Evolutionary conservation across 1,284 basidiomycete genomes (phyloP).

Genomic region (Phaffia rhodozyma): DNA sequence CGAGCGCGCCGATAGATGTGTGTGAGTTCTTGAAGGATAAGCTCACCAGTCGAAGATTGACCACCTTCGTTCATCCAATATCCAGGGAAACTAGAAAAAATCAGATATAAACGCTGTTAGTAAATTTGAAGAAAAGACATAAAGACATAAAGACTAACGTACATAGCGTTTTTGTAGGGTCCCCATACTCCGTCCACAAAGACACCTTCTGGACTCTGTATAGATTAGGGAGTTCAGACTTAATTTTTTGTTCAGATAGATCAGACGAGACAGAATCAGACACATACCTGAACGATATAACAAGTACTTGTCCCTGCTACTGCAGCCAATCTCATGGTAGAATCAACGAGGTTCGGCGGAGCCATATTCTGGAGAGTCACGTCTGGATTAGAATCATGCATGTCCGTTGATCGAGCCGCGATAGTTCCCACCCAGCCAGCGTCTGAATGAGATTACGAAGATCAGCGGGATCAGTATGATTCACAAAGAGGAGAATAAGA

Average conservation of each 20-base stretch:
- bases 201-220: slow-evolving; percentile 53
- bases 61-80: slow-evolving; percentile 99
- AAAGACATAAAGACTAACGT: background rate
- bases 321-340: slow-evolving; percentile 70
- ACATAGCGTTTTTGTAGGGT: slow-evolving; percentile 59
- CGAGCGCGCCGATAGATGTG: background rate
- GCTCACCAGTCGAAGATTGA: slow-evolving; percentile 95
- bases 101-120: background rate
- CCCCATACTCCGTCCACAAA: slow-evolving; percentile 94
- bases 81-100: slow-evolving; percentile 58
- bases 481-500: background rate
- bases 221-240: slow-evolving; percentile 5
- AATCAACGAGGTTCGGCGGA: slow-evolving; percentile 54
- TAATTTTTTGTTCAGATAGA: too few relatives aligned
- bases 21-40: slow-evolving; percentile 25
- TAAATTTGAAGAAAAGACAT: background rate
- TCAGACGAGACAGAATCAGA: background rate
- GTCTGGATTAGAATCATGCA: slow-evolving; percentile 40
- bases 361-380: slow-evolving; percentile 32
- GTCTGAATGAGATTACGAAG: slow-evolving; percentile 46
- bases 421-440: slow-evolving; percentile 98
- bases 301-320: slow-evolving; percentile 95
- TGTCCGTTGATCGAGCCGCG: slow-evolving; percentile 57
- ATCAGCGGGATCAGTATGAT: background rate
- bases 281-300: slow-evolving; percentile 68